phyloP scores from a whole-genome alignment of 2,329 filamentous ascomycete species.

The Sporothrix pseudoabietina region DNA sequence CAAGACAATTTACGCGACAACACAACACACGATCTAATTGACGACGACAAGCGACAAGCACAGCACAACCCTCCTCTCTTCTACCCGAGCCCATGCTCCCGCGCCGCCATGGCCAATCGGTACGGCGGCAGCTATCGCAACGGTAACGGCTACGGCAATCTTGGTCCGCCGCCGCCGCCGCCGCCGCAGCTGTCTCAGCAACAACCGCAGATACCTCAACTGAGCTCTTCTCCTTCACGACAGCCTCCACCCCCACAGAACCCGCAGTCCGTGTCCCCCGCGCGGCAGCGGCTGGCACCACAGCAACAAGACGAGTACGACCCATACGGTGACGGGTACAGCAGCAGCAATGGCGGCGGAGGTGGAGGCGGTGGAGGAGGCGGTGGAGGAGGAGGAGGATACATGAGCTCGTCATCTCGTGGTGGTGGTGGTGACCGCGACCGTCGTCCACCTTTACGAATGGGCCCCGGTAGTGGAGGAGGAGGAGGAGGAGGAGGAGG shows the following conservation, averaged over 20 bases:
- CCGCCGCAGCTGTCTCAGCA: conserved; percentile 19
- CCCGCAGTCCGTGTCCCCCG: not conserved
- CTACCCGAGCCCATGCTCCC: conserved; percentile 14
- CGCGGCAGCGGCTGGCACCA: conserved; percentile 8
- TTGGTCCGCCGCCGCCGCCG: conserved; percentile 40
- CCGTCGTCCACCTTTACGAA: conserved; percentile 31
- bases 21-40: not conserved
- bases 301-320: conserved; percentile 52
- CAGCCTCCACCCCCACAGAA: not conserved
- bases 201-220: not conserved
- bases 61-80: not conserved
- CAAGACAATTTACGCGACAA: not conserved
- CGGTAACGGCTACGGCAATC: conserved; percentile 49
- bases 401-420: conserved; percentile 28
- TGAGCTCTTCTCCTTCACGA: not conserved
- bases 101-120: conserved; percentile 52
- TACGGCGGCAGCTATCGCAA: conserved; percentile 53
- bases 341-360: conserved; percentile 47
- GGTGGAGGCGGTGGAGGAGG: conserved; percentile 38
- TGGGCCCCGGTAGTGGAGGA: conserved; percentile 28
- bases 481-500: conserved; percentile 35
- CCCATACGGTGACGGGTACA: conserved; percentile 51
- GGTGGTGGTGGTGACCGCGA: conserved; percentile 5
- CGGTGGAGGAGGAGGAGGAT: conserved; percentile 39
- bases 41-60: not conserved